phyloP scores from a whole-genome alignment of 1,284 basidiomycete genomes.

The Sutorius eximius region DNA sequence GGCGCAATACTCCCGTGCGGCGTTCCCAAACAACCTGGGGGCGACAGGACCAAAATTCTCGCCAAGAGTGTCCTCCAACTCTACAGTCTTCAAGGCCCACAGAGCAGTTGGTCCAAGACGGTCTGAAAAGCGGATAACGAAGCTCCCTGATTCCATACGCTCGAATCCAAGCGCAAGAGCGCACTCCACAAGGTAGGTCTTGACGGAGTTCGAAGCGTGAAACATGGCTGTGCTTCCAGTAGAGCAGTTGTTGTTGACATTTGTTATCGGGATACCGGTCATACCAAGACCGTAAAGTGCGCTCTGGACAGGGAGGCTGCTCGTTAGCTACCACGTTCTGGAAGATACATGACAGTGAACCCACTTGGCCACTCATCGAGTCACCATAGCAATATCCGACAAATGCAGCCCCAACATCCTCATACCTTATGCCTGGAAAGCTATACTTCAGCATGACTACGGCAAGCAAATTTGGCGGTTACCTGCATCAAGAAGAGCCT shows the following conservation, averaged over 20 bases:
- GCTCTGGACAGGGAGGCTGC: slow-evolving; percentile 42
- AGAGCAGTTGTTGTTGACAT: slow-evolving; percentile 85
- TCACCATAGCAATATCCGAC: slow-evolving; percentile 79
- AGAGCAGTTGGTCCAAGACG: slow-evolving; percentile 59
- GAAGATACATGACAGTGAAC: slow-evolving; percentile 6
- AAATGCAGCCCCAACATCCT: slow-evolving; percentile 68
- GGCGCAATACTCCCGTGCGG: slow-evolving; percentile 73
- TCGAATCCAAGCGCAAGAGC: slow-evolving; percentile 87
- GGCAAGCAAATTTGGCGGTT: slow-evolving; percentile 2
- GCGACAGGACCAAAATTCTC: slow-evolving; percentile 67
- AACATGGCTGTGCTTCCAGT: slow-evolving; percentile 75
- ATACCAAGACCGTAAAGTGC: slow-evolving; percentile 82
- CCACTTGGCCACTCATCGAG: slow-evolving; percentile 76
- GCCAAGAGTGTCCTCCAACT: slow-evolving; percentile 59
- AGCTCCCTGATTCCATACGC: slow-evolving; percentile 77
- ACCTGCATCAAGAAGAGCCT: slow-evolving; percentile 85
- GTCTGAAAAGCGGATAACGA: slow-evolving; percentile 69
- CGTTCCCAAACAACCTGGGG: slow-evolving; percentile 76
- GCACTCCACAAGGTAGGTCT: slow-evolving; percentile 70
- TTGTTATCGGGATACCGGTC: slow-evolving; percentile 81
- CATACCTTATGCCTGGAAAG: slow-evolving; percentile 72
- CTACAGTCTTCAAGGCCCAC: slow-evolving; percentile 43
- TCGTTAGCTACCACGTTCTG: background rate
- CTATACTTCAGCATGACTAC: background rate
- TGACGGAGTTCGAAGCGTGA: slow-evolving; percentile 66